Conservation (phyloP, 495 filamentous ascomycete species). For the Penicillium canescens region DNA sequence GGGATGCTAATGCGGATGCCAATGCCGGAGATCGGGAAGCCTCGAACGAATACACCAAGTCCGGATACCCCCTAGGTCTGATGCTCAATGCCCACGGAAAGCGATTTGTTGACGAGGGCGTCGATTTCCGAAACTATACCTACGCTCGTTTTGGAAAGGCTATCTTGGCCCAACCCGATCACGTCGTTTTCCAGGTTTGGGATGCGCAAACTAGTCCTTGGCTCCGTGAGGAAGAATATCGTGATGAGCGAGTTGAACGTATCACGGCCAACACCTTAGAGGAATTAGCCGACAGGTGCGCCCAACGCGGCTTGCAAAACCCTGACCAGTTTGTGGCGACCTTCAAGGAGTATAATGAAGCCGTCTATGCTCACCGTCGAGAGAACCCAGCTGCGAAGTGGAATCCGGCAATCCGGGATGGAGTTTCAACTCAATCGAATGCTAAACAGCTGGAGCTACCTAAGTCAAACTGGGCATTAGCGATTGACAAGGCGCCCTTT, state of each 20-base stretch:
- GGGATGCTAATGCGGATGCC: conserved; percentile 59
- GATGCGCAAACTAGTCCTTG: conserved; percentile 47
- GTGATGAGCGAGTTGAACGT: conserved; percentile 50
- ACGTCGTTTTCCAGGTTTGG: conserved; percentile 63
- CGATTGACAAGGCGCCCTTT: conserved; percentile 55
- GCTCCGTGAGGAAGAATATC: conserved; percentile 59
- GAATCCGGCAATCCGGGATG: conserved; percentile 58
- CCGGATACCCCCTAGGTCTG: conserved; percentile 63
- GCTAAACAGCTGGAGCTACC: conserved; percentile 33
- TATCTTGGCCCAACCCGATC: conserved; percentile 55
- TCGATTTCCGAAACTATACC: conserved; percentile 63
- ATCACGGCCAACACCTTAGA: conserved; percentile 49
- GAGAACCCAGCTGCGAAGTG: conserved; percentile 54
- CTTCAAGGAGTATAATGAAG: conserved; percentile 52
- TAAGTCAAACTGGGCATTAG: conserved; percentile 66
- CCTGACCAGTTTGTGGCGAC: conserved; percentile 45
- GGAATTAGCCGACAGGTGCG: conserved; percentile 52
- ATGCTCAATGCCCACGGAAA: conserved; percentile 59
- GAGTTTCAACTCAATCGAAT: conserved; percentile 43
- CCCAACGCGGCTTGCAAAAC: conserved; percentile 40
- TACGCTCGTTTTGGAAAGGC: conserved; percentile 61
- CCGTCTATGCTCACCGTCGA: conserved; percentile 35
- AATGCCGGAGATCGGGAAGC: conserved; percentile 51
- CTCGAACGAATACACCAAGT: conserved; percentile 67
- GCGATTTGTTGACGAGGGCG: conserved; percentile 64